Base-by-base conservation (phyloP, 768 basidiomycete species). In the Trametes maxima region DNA sequence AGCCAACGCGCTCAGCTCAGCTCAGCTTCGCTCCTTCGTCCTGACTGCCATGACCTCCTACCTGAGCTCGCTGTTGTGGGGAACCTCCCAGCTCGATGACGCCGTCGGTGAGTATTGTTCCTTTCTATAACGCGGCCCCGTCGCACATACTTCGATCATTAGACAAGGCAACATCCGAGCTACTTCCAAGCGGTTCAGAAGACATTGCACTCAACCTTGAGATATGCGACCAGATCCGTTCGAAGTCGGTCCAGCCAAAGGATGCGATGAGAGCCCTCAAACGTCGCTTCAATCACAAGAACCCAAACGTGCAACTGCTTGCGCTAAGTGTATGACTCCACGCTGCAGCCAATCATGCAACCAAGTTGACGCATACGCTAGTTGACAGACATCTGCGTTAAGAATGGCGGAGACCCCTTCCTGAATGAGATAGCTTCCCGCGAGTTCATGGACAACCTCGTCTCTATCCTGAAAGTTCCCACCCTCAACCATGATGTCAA, bases 391-490 rank as follows among this genome's bases (percentile, higher is more conserved):
- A 81, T 88, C 10, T 95, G 93, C 69, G 83, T 98, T 73, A 99
- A 99, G 87, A 99, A 99, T 69, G 94, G 94, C 11, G 97, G 97
- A 0, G 94, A 98, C 66, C 85, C 87, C 45, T 98, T 99, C 70
- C 77, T 98, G 51, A 74, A 74, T 2, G 94, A 97, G 72, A 75
- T 96, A 47, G 86, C 90, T 5, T 93, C 92, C 5, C 82, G 93
- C 57, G 95, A 98, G 70, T 96, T 95, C 71, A 88, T 96, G 75
- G 95, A 96, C 74, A 95, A 95, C 70, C 82, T 96, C 53, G 89
- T 92, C 44, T 94, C 91, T 8, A 87, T 96, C 60, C 83, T 96
- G 70, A 93, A 89, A 75, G 80, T 90, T 16, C 87, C 90, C 4
- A 75, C 75, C 7, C 75, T 94, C 45, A 94, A 94, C 68, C 78